phyloP scores from a whole-genome alignment of 176 grass and related monocot species.

The Carex littledalei region DNA sequence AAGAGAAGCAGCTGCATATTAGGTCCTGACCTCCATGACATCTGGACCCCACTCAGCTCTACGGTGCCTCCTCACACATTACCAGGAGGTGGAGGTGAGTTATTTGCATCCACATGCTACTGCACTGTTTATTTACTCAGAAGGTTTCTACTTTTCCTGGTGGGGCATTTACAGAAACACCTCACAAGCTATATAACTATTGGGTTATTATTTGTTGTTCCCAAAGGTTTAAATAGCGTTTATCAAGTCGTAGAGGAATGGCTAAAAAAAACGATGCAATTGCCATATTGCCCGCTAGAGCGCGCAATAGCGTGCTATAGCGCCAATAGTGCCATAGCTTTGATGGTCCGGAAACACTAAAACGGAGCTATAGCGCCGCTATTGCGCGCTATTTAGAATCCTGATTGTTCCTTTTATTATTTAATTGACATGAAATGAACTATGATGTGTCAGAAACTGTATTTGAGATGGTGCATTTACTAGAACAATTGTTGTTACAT shows the following conservation, averaged over 20 bases:
- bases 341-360: no score
- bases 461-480: neutral
- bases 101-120: neutral
- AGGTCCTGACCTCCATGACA: conserved; percentile 65
- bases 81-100: neutral
- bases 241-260: no score
- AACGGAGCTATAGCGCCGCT: no score
- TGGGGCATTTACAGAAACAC: neutral
- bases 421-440: neutral
- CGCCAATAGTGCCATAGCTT: no score
- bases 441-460: neutral
- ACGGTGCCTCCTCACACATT: neutral
- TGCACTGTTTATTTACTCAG: no score
- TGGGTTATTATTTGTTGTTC: neutral
- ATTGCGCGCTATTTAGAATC: neutral
- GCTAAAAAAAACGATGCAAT: neutral
- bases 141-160: neutral
- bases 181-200: neutral
- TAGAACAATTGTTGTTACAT: neutral
- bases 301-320: no score
- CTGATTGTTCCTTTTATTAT: neutral
- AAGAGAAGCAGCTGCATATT: conserved; percentile 39
- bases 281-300: no score
- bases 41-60: conserved; percentile 30
- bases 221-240: no score